Conservation (phyloP, 331 rosid species). For the Malus hybrid region DNA sequence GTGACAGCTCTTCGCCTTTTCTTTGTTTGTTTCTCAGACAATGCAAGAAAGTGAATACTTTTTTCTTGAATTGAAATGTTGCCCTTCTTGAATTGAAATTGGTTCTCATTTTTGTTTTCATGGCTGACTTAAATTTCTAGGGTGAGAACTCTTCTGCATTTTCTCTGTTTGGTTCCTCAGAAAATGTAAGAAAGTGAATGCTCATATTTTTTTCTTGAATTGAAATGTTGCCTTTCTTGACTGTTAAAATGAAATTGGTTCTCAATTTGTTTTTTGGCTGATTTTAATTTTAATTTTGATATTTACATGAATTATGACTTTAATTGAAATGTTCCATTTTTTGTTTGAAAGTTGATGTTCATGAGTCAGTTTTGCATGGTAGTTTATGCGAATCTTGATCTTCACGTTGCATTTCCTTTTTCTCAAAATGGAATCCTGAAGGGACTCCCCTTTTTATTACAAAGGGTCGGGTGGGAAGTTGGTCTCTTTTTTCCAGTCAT, state of each 20-base stretch:
- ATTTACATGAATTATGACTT: too few species aligned
- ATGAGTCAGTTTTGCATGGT: not conserved
- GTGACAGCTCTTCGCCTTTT: slow-evolving; percentile 18
- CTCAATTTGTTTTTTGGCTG: not conserved
- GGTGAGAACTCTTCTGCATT: not conserved
- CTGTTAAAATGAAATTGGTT: not conserved
- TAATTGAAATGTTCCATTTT: not conserved
- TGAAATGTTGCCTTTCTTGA: not conserved
- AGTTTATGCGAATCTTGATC: not conserved
- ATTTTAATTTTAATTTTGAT: not conserved
- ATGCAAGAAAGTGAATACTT: not conserved
- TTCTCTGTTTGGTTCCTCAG: not conserved
- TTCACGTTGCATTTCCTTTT: not conserved
- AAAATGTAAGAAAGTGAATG: not conserved
- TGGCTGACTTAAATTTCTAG: not conserved
- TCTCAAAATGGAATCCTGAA: not conserved
- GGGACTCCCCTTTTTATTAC: too few species aligned
- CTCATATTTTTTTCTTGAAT: not conserved
- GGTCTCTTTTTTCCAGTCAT: too few species aligned
- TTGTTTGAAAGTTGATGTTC: not conserved
- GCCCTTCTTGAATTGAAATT: not conserved
- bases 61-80: not conserved
- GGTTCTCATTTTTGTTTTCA: not conserved
- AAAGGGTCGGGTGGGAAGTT: too few species aligned
- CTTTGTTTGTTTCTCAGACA: slow-evolving; percentile 1